Conservation (phyloP, 2,329 filamentous ascomycete species). For the Aspergillus udagawae region DNA sequence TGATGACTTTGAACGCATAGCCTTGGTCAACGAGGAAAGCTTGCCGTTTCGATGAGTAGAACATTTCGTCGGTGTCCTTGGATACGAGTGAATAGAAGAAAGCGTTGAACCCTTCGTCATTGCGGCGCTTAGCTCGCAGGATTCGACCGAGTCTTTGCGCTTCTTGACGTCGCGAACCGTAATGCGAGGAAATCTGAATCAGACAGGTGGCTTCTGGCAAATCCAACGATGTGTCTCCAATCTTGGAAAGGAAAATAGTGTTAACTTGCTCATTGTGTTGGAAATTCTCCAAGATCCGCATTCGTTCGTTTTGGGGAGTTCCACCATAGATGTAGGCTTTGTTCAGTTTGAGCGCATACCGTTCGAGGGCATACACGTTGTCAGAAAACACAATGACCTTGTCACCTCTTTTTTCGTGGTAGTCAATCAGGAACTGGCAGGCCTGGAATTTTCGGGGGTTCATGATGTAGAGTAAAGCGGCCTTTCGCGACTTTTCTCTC, state of each 20-base stretch:
- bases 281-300: slow-evolving; percentile 87
- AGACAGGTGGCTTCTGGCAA: slow-evolving; percentile 93
- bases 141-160: slow-evolving; percentile 91
- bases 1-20: slow-evolving; percentile 99
- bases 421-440: slow-evolving; percentile 96
- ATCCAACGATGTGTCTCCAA: slow-evolving; percentile 97
- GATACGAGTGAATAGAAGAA: slow-evolving; percentile 98
- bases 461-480: slow-evolving; percentile 82
- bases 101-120: slow-evolving; percentile 97
- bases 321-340: slow-evolving; percentile 91
- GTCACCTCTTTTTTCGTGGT: slow-evolving; percentile 89
- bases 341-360: slow-evolving; percentile 75
- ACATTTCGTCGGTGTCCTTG: slow-evolving; percentile 98
- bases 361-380: slow-evolving; percentile 87
- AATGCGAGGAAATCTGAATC: slow-evolving; percentile 96
- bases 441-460: slow-evolving; percentile 97
- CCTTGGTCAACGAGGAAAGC: slow-evolving; percentile 97
- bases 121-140: slow-evolving; percentile 87
- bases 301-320: slow-evolving; percentile 79
- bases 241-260: slow-evolving; percentile 94
- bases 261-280: slow-evolving; percentile 87
- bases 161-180: slow-evolving; percentile 93
- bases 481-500: slow-evolving; percentile 62
- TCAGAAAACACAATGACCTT: slow-evolving; percentile 99
- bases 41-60: slow-evolving; percentile 92